Evolutionary conservation across 129 eudicot genomes (phyloP), one percentile per base, ranked within the genome.

Genomic region (Lactuca sativa): DNA sequence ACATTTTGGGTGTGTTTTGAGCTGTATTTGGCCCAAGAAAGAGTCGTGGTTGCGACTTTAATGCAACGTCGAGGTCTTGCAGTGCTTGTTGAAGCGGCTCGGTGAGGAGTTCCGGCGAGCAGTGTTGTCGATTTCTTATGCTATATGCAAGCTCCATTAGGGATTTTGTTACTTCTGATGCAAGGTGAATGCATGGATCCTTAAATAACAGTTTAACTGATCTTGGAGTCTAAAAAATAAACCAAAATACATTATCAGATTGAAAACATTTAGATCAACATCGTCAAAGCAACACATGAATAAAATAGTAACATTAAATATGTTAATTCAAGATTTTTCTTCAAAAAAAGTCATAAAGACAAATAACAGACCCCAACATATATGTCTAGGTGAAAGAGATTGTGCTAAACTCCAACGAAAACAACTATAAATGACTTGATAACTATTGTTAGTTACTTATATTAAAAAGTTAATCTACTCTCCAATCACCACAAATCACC

Each of bases 31-130:
- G 86, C 12, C 95, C 88, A 3, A 95, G 85, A 60, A 95, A 95
- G 53, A 95, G 97, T 4, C 86, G 60, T 2, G 99, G 99, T 58
- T 95, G 99, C 30, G 99, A 85, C 70, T 86, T 95, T 17, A 95
- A 40, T 34, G 97, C 91, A 1, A 77, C 66, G 78, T 95, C 84
- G n/a, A 95, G 95, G 81, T 85, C 88, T 40, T 79, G 82, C 4
- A 95, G 80, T 18, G 97, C 95, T 47, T 80, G 70, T 38, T 90
- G 93, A 25, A 95, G 96, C 64, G 80, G 83, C 66, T 85, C 89
- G 1, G 91, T 85, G 32, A 95, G 88, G 58, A 78, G 77, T 59
- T 78, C 86, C 2, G 96, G 89, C 0, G 96, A 90, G 93, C 90
- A 87, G 10, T 85, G 97, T 15, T 82, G 87, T 7, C 84, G 86